Base-by-base conservation (phyloP, 768 basidiomycete species). In the Agrocybe pediades region DNA sequence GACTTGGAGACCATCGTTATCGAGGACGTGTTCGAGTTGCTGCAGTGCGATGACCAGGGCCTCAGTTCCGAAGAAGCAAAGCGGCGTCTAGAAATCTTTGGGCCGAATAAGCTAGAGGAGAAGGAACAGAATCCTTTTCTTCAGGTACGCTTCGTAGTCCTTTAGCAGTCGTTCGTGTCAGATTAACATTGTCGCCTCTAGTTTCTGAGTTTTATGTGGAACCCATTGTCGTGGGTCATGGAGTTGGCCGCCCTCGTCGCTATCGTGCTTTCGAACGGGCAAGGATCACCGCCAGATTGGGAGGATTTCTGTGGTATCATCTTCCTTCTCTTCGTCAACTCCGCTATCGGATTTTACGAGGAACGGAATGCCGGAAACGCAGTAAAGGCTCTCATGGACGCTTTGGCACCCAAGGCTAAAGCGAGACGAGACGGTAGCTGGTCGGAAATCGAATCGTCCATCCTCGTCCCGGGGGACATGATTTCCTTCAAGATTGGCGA, bases 211-310 rank as follows among this genome's bases (percentile, higher is more conserved):
- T 98, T 98, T 84, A 98, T 98, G 96, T 98, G 96, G 96, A 98
- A 98, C 75, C 96, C 96, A 41, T 80, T 98, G 9, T 98, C 96
- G 20, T 98, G 96, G 96, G 96, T 98, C 73, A 98, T 98, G 96
- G 96, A 98, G 74, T 93, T 88, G 56, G 94, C 95, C 24, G 92
- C 92, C 7, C 79, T 95, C 33, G 93, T 95, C 61, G 95, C 96
- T 39, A 98, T 98, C 67, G 94, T 84, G 25, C 85, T 98, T 25
- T 97, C 96, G 48, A 98, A 98, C 73, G 96, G 96, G 72, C 86
- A 86, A 62, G 74, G 78, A 47, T 75, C 77, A 49, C 84, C 95
- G 30, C 96, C 96, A n/a, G 95, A 98, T 66, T 98, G 96, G 96
- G 77, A 91, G 70, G 96, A 98, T 77, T 98, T 98, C 74, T 83